Evolutionary conservation across 2,329 filamentous ascomycete genomes (phyloP), one percentile per base, ranked within the genome.

Genomic region (Pseudocercospora cruenta): DNA sequence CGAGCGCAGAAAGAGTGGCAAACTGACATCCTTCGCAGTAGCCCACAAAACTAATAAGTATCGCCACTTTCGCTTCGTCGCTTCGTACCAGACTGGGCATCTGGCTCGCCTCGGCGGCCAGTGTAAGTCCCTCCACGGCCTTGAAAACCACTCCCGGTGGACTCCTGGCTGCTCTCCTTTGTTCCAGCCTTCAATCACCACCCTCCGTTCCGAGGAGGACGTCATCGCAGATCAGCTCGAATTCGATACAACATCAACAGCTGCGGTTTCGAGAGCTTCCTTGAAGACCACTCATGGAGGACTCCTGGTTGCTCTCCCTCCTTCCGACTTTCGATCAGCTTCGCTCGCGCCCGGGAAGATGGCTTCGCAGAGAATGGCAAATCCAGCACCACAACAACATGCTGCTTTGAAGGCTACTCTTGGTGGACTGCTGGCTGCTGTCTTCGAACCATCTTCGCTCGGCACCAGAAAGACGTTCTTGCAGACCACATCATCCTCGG

Each of bases 71-170:
- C 21, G 51, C 51, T 54, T 54, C 19, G 22, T 59, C 26, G 43
- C 43, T 43, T 24, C 28, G 22, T 28, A n/a, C 19, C 36, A 14
- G 19, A 31, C 19, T 36, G 63, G 49, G 58, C 47, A 53, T 54
- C 51, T 31, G 57, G 59, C 21, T 22, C 21, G 63, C 58, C 51
- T 53, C 10, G 2, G 51, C 63, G 58, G 63, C 63, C 58, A 49
- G 49, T 49, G 51, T 58, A 43, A 61, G 63, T 53, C 63, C 63
- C 45, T 19, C 14, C 10, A 12, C 28, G 26, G 33, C 39, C 26
- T 21, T 28, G 51, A 60, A 54, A 24, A 24, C 51, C 16, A 31
- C 21, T 54, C 51, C 16, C n/a, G 24, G 51, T n/a, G 16, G 24
- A 28, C 51, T 26, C 51, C 16, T 24, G 49, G 24, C 24, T 14